Evolutionary conservation across 768 basidiomycete genomes (phyloP), one percentile per base, ranked within the genome.

Genomic region (Tulasnella calospora): DNA sequence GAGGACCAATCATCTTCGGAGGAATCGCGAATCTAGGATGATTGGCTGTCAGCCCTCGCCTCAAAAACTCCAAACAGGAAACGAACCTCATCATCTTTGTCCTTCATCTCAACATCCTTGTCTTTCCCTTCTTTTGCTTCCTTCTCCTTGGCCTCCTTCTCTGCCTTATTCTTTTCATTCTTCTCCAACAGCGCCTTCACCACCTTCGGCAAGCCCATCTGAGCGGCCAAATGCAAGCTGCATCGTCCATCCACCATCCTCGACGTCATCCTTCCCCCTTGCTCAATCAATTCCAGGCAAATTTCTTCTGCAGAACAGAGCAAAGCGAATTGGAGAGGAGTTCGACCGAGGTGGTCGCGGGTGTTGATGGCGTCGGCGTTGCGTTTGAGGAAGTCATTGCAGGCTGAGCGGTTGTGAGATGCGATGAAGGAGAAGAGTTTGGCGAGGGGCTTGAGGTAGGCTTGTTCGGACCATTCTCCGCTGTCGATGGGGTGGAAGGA

Each of bases 401-500:
- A 87, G 0, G 83, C 80, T 7, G 83, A 82, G 0, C 84, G 83
- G 80, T 92, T 88, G 70, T 85, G 83, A 3, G 85, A 81, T 2
- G 85, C 87, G 79, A 92, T 89, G n/a, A 88, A 88, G 12, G 83
- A 81, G 84, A 91, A 91, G 77, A 92, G 87, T 78, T 87, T 86
- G 78, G 88, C 88, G 0, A 86, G 86, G 15, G 85, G 86, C 17
- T 87, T 88, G 79, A 90, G 86, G 82, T 91, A 92, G 9, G 88
- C 89, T 80, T 89, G 88, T 46, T 85, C 89, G 78, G 87, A 86
- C 90, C 90, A 92, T 85, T 90, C 89, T 15, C 89, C 89, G 21
- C 87, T 88, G 79, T 92, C 90, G 82, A 91, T 90, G 0, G 90
- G 90, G 75, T 89, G 88, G 85, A 91, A 91, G 81, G 88, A 89